Evolutionary conservation across 116 monocot species (phyloP).

Genomic region (Dioscorea cayenensis): DNA sequence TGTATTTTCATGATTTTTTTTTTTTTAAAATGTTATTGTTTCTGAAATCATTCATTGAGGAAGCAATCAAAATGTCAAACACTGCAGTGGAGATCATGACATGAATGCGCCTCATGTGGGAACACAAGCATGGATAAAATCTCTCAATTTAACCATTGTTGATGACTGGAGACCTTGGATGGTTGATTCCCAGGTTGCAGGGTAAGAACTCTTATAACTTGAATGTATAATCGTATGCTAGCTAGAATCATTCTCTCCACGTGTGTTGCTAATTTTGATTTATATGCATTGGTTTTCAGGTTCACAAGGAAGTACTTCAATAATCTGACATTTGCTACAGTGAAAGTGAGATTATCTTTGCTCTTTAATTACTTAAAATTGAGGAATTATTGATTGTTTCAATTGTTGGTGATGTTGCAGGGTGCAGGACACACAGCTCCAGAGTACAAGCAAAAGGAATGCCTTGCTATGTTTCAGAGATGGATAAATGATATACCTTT

Average conservation of each 20-base stretch:
- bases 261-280: background rate
- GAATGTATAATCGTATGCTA: background rate
- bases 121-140: slow-evolving; percentile 31
- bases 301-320: slow-evolving; percentile 22
- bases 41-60: no score
- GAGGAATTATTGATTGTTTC: background rate
- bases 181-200: slow-evolving; percentile 9
- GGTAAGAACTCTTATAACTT: slow-evolving; percentile 5
- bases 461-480: slow-evolving; percentile 20
- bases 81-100: slow-evolving; percentile 40
- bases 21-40: background rate
- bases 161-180: slow-evolving; percentile 40
- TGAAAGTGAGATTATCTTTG: slow-evolving; percentile 18
- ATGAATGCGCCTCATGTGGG: slow-evolving; percentile 8
- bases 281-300: slow-evolving; percentile 10
- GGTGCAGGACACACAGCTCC: slow-evolving; percentile 37
- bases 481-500: slow-evolving; percentile 18
- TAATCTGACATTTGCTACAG: slow-evolving; percentile 40
- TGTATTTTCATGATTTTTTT: background rate
- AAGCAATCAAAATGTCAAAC: no score
- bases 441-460: slow-evolving; percentile 22
- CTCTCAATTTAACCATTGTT: slow-evolving; percentile 24
- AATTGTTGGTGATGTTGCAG: slow-evolving; percentile 4
- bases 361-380: no score
- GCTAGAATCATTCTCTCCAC: background rate